These are phyloP conservation scores for Pneumocystis canis DNA, from an alignment of 1,139 yeast species.

Conservation along the genomic window DNA sequence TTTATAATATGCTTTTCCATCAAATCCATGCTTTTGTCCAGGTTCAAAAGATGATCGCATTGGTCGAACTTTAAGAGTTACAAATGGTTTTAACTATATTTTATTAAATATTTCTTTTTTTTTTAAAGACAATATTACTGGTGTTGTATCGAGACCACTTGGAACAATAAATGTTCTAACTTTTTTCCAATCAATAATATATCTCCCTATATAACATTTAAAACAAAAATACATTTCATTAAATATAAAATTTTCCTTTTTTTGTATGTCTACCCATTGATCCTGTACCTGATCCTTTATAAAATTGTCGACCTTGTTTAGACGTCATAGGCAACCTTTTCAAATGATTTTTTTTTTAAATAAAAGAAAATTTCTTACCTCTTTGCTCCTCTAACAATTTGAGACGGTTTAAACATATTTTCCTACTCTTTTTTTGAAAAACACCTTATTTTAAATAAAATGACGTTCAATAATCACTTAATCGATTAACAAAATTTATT, in stretches of 20 bases:
- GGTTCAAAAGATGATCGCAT: neutral
- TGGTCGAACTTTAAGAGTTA: neutral
- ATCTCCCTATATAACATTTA: slow-evolving; percentile 25
- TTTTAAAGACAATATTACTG: neutral
- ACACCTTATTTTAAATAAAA: no score
- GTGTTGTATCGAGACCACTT: slow-evolving; percentile 14
- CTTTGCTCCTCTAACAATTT: neutral
- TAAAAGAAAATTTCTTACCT: neutral
- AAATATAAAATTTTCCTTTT: slow-evolving; percentile 31
- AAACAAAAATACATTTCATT: neutral
- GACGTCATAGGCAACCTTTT: slow-evolving; percentile 63
- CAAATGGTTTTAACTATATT: neutral
- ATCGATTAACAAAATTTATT: no score
- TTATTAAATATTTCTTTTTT: neutral
- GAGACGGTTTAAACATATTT: neutral
- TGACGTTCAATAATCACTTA: no score
- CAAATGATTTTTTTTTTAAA: neutral
- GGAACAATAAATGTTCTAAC: slow-evolving; percentile 91
- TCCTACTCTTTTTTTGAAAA: neutral
- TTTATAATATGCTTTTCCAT: neutral
- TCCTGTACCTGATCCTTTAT: slow-evolving; percentile 91
- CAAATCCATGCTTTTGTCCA: neutral
- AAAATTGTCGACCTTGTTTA: slow-evolving; percentile 47
- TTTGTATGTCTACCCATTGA: slow-evolving; percentile 75
- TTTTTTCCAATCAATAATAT: slow-evolving; percentile 64